phyloP scores from a whole-genome alignment of 2,329 filamentous ascomycete genomes.

The Leptodontidium sp. region DNA sequence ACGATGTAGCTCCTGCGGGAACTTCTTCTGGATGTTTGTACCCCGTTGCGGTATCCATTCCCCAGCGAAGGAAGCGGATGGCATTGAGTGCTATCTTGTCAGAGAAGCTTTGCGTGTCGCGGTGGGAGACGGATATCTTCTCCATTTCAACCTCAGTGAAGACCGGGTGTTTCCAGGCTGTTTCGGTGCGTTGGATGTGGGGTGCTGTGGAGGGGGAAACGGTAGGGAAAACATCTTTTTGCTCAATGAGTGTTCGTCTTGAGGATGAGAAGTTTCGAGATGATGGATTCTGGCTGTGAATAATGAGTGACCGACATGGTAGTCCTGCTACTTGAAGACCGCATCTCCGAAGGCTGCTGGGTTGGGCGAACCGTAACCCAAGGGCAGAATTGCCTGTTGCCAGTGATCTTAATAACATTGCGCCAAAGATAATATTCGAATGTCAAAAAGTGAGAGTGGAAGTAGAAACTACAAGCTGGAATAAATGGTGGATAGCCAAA shows the following conservation, averaged over 20 bases:
- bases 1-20: not conserved
- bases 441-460: not conserved
- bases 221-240: slow-evolving; percentile 4
- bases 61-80: slow-evolving; percentile 54
- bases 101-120: not conserved
- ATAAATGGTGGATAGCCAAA: not conserved
- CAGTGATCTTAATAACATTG: slow-evolving; percentile 5
- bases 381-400: not conserved
- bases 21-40: slow-evolving; percentile 64
- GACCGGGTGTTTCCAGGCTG: slow-evolving; percentile 7
- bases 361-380: not conserved
- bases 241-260: not conserved
- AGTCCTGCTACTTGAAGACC: not conserved
- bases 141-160: slow-evolving; percentile 8
- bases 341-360: not conserved
- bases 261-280: not conserved
- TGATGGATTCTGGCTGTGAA: not conserved
- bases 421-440: not conserved
- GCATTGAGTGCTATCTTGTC: not conserved
- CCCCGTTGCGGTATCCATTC: slow-evolving; percentile 83
- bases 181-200: slow-evolving; percentile 12
- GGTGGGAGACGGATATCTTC: not conserved
- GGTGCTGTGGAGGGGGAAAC: slow-evolving; percentile 12
- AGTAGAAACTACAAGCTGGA: not conserved
- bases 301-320: not conserved